These are phyloP conservation scores for Backusella psychrophila DNA, from an alignment of 192 early-diverging fungal genomes.

Conservation along the genomic window DNA sequence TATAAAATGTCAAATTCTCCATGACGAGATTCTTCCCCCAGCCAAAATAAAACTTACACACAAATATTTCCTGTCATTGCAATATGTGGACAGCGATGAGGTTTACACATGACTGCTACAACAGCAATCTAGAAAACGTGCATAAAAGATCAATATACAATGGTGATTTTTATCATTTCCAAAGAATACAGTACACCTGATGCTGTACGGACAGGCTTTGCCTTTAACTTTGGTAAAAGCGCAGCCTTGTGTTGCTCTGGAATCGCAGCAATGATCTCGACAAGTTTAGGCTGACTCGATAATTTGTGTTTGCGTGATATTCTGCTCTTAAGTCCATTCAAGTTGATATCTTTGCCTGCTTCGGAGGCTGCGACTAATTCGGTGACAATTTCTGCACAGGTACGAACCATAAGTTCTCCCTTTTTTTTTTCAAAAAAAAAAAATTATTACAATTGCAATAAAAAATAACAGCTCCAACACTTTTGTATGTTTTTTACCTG, in stretches of 20 bases:
- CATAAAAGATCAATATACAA: not conserved
- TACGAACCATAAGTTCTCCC: slow-evolving; percentile 81
- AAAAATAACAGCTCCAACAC: not conserved
- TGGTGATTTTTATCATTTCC: not conserved
- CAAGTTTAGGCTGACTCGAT: slow-evolving; percentile 86
- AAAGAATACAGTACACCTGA: slow-evolving; percentile 57
- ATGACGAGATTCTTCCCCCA: not conserved
- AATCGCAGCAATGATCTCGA: slow-evolving; percentile 98
- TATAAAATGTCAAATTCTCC: not conserved
- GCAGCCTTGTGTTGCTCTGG: slow-evolving; percentile 86
- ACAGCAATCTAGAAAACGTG: slow-evolving; percentile 74
- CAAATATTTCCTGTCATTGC: slow-evolving; percentile 99
- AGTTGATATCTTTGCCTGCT: slow-evolving; percentile 73
- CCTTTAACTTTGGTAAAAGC: slow-evolving; percentile 86
- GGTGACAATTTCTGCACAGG: slow-evolving; percentile 86
- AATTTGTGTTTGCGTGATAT: slow-evolving; percentile 74
- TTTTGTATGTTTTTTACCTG: slow-evolving; percentile 16
- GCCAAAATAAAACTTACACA: slow-evolving; percentile 58
- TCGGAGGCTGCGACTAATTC: slow-evolving; percentile 77
- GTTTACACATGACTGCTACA: slow-evolving; percentile 96
- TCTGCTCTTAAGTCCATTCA: slow-evolving; percentile 81
- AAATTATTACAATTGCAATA: not conserved
- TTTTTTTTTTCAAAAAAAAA: not conserved
- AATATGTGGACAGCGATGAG: slow-evolving; percentile 96
- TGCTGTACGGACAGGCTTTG: slow-evolving; percentile 96